Evolutionary conservation across 208 protist genomes (phyloP).

Genomic region (Borovskyia barvae): DNA sequence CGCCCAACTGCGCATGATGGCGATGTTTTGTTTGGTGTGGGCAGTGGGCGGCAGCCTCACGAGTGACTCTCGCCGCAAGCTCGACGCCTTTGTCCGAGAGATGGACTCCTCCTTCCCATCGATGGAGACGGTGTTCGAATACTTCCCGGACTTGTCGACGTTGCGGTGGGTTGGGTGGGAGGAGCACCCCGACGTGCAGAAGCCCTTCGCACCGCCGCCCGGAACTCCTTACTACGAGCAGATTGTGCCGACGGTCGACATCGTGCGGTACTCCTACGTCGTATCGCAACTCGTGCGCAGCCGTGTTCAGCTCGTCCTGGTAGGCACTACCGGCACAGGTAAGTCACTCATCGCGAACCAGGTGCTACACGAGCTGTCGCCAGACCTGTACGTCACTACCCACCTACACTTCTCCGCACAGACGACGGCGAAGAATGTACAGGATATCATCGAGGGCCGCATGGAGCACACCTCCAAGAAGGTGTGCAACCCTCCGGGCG

Average conservation of each 20-base stretch:
- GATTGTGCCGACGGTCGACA: slow-evolving; percentile 98
- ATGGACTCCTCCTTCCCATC: slow-evolving; percentile 95
- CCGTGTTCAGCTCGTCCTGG: slow-evolving; percentile 89
- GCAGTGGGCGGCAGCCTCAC: slow-evolving; percentile 93
- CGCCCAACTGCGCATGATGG: slow-evolving; percentile 93
- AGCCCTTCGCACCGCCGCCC: slow-evolving; percentile 76
- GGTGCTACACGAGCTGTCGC: slow-evolving; percentile 79
- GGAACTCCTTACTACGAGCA: slow-evolving; percentile 94
- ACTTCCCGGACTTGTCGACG: slow-evolving; percentile 92
- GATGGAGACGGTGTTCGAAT: slow-evolving; percentile 97
- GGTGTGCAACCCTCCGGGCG: slow-evolving; percentile 92
- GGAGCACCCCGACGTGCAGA: slow-evolving; percentile 88
- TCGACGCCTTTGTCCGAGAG: slow-evolving; percentile 93
- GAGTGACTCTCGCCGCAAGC: slow-evolving; percentile 88
- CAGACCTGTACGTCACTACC: slow-evolving; percentile 82
- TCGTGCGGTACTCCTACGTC: slow-evolving; percentile 95
- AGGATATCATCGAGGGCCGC: slow-evolving; percentile 95
- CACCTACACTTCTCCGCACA: slow-evolving; percentile 96
- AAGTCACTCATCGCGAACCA: slow-evolving; percentile 95
- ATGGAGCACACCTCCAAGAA: slow-evolving; percentile 97
- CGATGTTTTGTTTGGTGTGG: slow-evolving; percentile 96
- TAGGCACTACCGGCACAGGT: slow-evolving; percentile 96
- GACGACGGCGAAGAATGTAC: slow-evolving; percentile 92
- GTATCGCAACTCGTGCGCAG: slow-evolving; percentile 86
- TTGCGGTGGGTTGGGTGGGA: slow-evolving; percentile 94